phyloP scores from a whole-genome alignment of 2,329 filamentous ascomycete species.

The Atkinsonella texensis region DNA sequence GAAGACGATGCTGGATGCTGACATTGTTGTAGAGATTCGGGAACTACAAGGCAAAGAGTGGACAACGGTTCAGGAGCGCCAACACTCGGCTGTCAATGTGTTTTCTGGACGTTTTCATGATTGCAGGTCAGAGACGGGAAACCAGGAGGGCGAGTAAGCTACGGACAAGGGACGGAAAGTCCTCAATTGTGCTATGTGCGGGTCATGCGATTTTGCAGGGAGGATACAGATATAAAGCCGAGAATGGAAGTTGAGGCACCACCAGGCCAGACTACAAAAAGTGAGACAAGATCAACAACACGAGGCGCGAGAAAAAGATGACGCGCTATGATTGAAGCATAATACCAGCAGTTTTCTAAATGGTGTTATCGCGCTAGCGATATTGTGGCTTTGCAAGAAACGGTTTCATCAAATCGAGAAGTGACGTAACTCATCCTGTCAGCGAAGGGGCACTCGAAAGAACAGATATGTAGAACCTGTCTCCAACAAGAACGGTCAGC shows the following conservation, averaged over 20 bases:
- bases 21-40: slow-evolving; percentile 24
- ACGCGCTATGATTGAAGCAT: background rate
- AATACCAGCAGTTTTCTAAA: too few relatives aligned
- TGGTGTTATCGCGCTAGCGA: too few relatives aligned
- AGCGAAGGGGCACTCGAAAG: background rate
- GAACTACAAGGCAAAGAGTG: slow-evolving; percentile 31
- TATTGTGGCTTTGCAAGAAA: too few relatives aligned
- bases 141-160: slow-evolving; percentile 19
- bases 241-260: slow-evolving; percentile 22
- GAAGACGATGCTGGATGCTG: background rate
- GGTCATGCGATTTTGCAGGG: slow-evolving; percentile 19
- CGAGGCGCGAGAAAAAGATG: background rate
- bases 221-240: slow-evolving; percentile 12
- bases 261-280: slow-evolving; percentile 21
- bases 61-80: slow-evolving; percentile 26
- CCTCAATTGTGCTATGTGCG: slow-evolving; percentile 18
- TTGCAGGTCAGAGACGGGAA: slow-evolving; percentile 4
- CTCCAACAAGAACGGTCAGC: too few relatives aligned
- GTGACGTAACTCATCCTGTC: background rate
- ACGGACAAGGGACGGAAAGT: slow-evolving; percentile 16
- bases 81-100: slow-evolving; percentile 29
- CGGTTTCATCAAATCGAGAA: background rate
- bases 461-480: too few relatives aligned
- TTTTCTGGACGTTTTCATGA: slow-evolving; percentile 26
- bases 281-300: background rate